phyloP scores from a whole-genome alignment of 2,329 filamentous ascomycete species.

The Exophiala viscosa region DNA sequence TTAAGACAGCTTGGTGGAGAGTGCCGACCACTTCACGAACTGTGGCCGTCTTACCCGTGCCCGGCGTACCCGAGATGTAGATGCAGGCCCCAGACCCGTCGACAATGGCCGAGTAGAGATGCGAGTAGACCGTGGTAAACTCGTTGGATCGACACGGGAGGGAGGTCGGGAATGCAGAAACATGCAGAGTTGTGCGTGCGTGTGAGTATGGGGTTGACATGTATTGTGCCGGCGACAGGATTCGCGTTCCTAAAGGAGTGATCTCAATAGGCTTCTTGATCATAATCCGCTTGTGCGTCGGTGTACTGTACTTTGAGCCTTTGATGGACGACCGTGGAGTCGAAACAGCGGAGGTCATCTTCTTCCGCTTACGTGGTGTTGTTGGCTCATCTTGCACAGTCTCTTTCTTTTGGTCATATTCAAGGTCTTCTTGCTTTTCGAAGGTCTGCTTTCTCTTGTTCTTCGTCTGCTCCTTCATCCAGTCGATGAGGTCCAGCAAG shows the following conservation, averaged over 20 bases:
- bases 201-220: conserved; percentile 85
- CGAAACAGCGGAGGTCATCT: conserved; percentile 39
- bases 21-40: conserved; percentile 91
- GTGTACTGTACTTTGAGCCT: conserved; percentile 55
- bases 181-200: conserved; percentile 82
- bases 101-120: conserved; percentile 89
- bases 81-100: conserved; percentile 94
- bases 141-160: conserved; percentile 90
- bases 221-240: conserved; percentile 66
- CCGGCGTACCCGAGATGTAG: conserved; percentile 97
- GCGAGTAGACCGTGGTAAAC: conserved; percentile 86
- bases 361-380: conserved; percentile 58
- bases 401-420: conserved; percentile 26
- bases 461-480: conserved; percentile 70
- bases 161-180: conserved; percentile 84
- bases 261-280: conserved; percentile 90
- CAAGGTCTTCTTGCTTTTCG: conserved; percentile 21
- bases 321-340: conserved; percentile 40
- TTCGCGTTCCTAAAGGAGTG: conserved; percentile 85
- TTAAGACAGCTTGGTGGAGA: conserved; percentile 78
- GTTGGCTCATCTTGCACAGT: conserved; percentile 38
- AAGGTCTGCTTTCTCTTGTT: conserved; percentile 32
- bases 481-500: conserved; percentile 61
- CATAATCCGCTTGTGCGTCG: conserved; percentile 64
- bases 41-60: conserved; percentile 95